phyloP scores from a whole-genome alignment of 768 basidiomycete species.

The Roridomyces roridus region DNA sequence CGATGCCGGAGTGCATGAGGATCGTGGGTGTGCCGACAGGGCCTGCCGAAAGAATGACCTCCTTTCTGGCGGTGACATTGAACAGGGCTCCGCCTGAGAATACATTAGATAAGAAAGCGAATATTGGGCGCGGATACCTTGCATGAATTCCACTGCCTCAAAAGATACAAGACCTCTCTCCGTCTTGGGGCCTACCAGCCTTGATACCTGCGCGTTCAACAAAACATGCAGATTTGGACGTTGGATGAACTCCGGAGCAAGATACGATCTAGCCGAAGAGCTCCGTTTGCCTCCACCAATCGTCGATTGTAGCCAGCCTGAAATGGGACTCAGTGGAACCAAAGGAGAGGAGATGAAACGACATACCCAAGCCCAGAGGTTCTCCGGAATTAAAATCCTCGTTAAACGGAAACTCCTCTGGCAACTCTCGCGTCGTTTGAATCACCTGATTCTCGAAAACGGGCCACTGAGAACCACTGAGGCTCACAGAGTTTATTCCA shows the following conservation, averaged over 20 bases:
- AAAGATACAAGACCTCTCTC: constrained; percentile 4
- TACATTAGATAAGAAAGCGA: not conserved
- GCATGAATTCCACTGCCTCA: constrained; percentile 25
- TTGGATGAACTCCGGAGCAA: constrained; percentile 27
- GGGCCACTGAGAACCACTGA: constrained; percentile 30
- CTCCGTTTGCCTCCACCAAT: constrained; percentile 33
- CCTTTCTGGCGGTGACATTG: constrained; percentile 30
- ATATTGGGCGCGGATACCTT: constrained; percentile 12
- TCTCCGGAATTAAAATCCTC: constrained; percentile 36
- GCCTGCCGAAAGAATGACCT: constrained; percentile 41
- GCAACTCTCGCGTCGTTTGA: constrained; percentile 32
- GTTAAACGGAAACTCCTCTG: constrained; percentile 35
- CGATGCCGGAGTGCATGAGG: constrained; percentile 37
- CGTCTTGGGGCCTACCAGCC: constrained; percentile 9
- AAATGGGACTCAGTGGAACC: too few relatives aligned
- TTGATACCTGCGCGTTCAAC: constrained; percentile 29
- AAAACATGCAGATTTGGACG: constrained; percentile 37
- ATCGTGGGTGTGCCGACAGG: constrained; percentile 35
- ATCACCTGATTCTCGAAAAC: constrained; percentile 38
- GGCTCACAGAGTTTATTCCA: constrained; percentile 39
- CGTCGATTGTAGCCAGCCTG: constrained; percentile 33
- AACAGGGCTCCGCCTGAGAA: constrained; percentile 5
- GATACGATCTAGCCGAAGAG: constrained; percentile 37
- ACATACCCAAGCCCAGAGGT: constrained; percentile 33
- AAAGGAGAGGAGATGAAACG: not conserved